These are phyloP conservation scores for Myriosclerotinia duriaeana DNA, from an alignment of 2,329 filamentous ascomycete species.

Conservation along the genomic window DNA sequence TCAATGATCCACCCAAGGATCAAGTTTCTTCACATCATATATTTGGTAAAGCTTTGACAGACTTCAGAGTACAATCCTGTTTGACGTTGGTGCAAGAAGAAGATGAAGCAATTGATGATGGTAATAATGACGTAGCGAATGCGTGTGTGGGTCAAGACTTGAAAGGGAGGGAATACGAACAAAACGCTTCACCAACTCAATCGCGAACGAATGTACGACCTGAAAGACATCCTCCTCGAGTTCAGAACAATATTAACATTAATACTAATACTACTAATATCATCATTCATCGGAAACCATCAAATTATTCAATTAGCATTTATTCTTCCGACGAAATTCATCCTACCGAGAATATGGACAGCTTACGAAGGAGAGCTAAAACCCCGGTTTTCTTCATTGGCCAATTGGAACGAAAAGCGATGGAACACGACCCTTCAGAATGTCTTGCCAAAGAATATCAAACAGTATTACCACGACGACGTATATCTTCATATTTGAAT, in stretches of 20 bases:
- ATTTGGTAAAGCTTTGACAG: constrained; percentile 23
- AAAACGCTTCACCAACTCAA: constrained; percentile 18
- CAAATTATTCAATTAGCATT: constrained; percentile 25
- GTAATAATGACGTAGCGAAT: constrained; percentile 17
- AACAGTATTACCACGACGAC: constrained; percentile 27
- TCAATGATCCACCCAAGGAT: constrained; percentile 18
- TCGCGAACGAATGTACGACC: constrained; percentile 4
- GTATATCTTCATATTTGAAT: constrained; percentile 22
- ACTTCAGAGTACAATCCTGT: constrained; percentile 25
- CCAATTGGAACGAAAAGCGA: constrained; percentile 33
- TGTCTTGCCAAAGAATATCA: constrained; percentile 34
- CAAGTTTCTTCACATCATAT: not conserved
- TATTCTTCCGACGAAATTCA: constrained; percentile 23
- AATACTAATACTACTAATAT: not conserved
- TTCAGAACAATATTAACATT: constrained; percentile 5
- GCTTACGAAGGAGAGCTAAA: constrained; percentile 31
- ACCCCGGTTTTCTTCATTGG: constrained; percentile 38
- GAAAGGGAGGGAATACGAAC: constrained; percentile 2
- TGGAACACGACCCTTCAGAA: constrained; percentile 28
- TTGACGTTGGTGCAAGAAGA: constrained; percentile 22
- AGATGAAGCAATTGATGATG: constrained; percentile 8
- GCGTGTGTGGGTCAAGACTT: constrained; percentile 10
- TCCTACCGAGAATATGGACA: constrained; percentile 9
- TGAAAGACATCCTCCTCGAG: constrained; percentile 4
- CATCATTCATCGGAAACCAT: constrained; percentile 16